Evolutionary conservation across 441 rosid genomes (phyloP), one percentile per base, ranked within the genome.

Genomic region (Adansonia rubrostipa): DNA sequence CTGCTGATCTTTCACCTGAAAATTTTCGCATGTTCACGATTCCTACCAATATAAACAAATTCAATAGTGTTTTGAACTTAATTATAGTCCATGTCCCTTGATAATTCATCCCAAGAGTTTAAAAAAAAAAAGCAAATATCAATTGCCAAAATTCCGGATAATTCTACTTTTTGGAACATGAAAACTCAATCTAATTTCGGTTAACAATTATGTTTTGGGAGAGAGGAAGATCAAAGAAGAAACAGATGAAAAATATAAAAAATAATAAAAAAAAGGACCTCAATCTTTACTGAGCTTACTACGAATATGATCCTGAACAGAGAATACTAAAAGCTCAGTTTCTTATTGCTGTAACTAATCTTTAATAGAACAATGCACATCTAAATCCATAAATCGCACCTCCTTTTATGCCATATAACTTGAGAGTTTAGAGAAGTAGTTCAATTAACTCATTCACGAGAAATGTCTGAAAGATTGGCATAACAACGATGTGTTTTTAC

Each of bases 1-100:
- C 89, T 11, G 72, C 80, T 56, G 85, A 81, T 82, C 33, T 80
- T 76, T 85, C 66, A 83, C 85, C 99, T 95, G 88, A 66, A 66
- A 86, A 83, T 69, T 80, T 53, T 11, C 36, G 67, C 65, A 75
- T 50, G 71, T 53, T 76, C 51, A 76, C 40, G 56, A 78, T 50
- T 57, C 33, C 53, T 61, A 45, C 64, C 71, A 11, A 9, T 13
- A 47, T 50, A n/a, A n/a, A 76, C 13, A 71, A 53, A 6, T 62
- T 50, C 22, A 72, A 51, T 36, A 33, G 45, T 14, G 51, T 28
- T 51, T 44, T 15, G 28, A 66, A 40, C 28, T 73, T 67, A 14
- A 42, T 67, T 57, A 19, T 57, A 19, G 53, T 42, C 53, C 54
- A 57, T 73, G 65, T 42, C 77, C 69, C 69, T 62, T 44, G 47